Evolutionary conservation across 345 rosid species (phyloP).

Genomic region (Moricandia arvensis): DNA sequence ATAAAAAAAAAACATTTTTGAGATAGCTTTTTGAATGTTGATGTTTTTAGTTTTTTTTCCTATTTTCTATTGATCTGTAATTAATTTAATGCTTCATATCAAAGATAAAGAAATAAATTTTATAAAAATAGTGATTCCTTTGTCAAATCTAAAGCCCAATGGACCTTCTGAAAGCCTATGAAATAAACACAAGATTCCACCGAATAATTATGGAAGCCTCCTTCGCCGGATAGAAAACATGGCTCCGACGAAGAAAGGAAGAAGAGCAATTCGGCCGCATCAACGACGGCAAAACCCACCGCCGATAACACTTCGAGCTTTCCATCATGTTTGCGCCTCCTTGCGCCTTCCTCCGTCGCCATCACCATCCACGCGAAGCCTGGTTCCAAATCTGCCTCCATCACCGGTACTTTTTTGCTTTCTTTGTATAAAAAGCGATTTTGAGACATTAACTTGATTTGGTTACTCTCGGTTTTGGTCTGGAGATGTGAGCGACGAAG

Average conservation of each 20-base stretch:
- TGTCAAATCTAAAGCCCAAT: background rate
- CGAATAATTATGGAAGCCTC: background rate
- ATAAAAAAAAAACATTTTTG: too few species aligned
- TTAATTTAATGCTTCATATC: background rate
- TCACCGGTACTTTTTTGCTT: conserved; percentile 54
- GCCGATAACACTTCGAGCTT: conserved; percentile 19
- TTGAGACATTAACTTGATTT: background rate
- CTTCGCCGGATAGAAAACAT: conserved; percentile 30
- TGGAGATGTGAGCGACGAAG: conserved; percentile 76
- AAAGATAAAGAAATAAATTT: background rate
- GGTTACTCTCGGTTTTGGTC: background rate
- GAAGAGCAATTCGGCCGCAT: conserved; percentile 42
- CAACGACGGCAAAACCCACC: conserved; percentile 43
- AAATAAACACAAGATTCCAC: background rate
- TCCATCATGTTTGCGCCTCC: conserved; percentile 62
- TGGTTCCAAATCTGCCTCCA: conserved; percentile 80
- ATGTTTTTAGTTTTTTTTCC: too few species aligned
- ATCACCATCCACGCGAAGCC: conserved; percentile 97
- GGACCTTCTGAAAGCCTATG: background rate
- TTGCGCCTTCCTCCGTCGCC: conserved; percentile 78
- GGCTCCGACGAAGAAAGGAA: conserved; percentile 74
- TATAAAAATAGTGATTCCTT: background rate
- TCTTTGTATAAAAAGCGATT: background rate
- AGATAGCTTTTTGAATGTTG: too few species aligned
- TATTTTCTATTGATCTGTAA: too few species aligned